Evolutionary conservation across 495 filamentous ascomycete genomes (phyloP).

Genomic region (Cercophora samala): DNA sequence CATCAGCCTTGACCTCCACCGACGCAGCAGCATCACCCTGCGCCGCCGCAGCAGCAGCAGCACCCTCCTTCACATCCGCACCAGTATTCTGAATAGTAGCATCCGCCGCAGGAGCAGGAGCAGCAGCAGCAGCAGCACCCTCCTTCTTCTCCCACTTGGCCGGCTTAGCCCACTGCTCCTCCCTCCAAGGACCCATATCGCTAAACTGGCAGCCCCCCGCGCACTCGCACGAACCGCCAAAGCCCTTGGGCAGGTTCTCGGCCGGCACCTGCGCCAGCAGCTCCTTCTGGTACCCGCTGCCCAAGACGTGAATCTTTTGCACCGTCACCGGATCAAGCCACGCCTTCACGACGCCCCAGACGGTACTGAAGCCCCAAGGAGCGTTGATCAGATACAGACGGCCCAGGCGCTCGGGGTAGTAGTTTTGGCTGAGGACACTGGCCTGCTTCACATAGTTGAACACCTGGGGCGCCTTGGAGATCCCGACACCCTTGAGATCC

Average conservation of each 20-base stretch:
- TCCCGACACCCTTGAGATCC: conserved; percentile 90
- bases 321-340: conserved; percentile 97
- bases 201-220: conserved; percentile 80
- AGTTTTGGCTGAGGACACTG: conserved; percentile 77
- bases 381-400: conserved; percentile 96
- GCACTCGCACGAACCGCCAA: conserved; percentile 83
- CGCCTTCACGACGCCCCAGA: conserved; percentile 79
- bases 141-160: conserved; percentile 63
- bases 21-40: conserved; percentile 8
- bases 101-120: background rate
- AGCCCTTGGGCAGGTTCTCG: conserved; percentile 85
- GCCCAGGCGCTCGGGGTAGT: conserved; percentile 91
- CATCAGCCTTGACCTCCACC: conserved; percentile 24
- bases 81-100: conserved; percentile 26
- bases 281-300: conserved; percentile 74
- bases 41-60: conserved; percentile 19
- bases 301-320: conserved; percentile 89
- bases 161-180: conserved; percentile 64
- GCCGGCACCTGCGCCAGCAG: conserved; percentile 78
- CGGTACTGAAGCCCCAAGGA: conserved; percentile 84
- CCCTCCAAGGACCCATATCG: conserved; percentile 90
- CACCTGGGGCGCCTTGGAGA: conserved; percentile 74
- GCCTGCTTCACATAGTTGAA: conserved; percentile 67
- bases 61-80: conserved; percentile 26
- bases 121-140: background rate